A percentile compares a stretch with the other conserved stretches of the same genome.
Evolutionary conservation across 2,329 filamentous ascomycete species (phyloP).

Genomic region (Aspergillus fumigatiaffinis): DNA sequence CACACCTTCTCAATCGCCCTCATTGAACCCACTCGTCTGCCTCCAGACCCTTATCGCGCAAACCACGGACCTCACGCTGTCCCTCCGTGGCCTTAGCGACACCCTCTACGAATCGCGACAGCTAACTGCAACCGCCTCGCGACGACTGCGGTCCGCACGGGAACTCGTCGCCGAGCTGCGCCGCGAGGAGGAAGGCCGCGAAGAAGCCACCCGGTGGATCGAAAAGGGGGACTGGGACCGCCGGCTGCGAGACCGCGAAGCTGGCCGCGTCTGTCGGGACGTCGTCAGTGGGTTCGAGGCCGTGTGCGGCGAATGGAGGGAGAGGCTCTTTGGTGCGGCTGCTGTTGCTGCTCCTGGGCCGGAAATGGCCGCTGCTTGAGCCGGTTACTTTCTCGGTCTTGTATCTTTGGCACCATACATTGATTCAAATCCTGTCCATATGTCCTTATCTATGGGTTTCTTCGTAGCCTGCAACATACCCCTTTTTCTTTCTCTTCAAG

Average conservation of each 20-base stretch:
- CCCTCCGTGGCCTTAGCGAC: conserved; percentile 81
- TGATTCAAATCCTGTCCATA: background rate
- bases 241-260: conserved; percentile 71
- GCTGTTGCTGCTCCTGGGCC: conserved; percentile 25
- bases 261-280: conserved; percentile 76
- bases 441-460: background rate
- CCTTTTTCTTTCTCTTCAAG: background rate
- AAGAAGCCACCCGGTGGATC: conserved; percentile 80
- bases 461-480: background rate
- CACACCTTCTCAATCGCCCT: conserved; percentile 27
- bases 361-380: conserved; percentile 30
- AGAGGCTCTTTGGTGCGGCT: conserved; percentile 59
- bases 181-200: conserved; percentile 74
- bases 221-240: conserved; percentile 78
- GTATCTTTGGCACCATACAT: background rate
- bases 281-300: conserved; percentile 91
- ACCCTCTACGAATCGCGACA: conserved; percentile 92
- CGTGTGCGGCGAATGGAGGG: conserved; percentile 79
- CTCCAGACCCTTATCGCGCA: conserved; percentile 65
- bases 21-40: conserved; percentile 55
- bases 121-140: conserved; percentile 73
- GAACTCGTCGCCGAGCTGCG: conserved; percentile 83
- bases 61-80: conserved; percentile 70
- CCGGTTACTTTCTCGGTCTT: background rate
- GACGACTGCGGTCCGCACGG: conserved; percentile 74